Conservation (phyloP, 2,329 filamentous ascomycete genomes). For the Pseudogymnoascus sp. region DNA sequence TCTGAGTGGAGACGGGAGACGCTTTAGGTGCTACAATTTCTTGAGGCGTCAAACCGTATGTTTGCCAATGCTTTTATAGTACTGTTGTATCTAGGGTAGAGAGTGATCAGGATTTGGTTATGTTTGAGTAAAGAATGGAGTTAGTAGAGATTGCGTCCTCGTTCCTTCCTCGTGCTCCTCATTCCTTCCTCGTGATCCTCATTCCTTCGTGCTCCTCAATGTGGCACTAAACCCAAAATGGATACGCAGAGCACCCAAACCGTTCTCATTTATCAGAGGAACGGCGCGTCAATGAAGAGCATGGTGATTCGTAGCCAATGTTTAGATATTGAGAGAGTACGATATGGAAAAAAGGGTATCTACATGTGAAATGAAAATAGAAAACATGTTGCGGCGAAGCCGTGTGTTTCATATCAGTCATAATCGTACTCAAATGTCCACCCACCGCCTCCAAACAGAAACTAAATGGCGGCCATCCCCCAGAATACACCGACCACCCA, state of each 20-base stretch:
- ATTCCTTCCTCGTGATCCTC: background rate
- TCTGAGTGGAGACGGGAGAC: background rate
- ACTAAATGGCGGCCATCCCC: background rate
- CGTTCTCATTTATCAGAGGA: background rate
- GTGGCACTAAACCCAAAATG: background rate
- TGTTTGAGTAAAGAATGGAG: background rate
- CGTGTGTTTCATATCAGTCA: slow-evolving; percentile 3
- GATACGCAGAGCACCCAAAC: background rate
- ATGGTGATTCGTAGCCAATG: background rate
- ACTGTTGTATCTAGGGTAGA: background rate
- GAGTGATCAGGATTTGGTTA: background rate
- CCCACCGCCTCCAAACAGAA: background rate
- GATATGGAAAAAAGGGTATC: slow-evolving; percentile 2
- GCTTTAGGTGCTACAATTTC: background rate
- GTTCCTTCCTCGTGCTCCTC: background rate
- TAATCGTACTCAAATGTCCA: background rate
- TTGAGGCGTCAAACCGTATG: background rate
- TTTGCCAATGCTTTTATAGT: background rate
- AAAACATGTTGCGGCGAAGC: background rate
- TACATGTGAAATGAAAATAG: slow-evolving; percentile 4
- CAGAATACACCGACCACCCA: background rate
- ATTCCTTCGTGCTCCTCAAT: background rate
- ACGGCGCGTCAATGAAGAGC: background rate
- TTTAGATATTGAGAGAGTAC: slow-evolving; percentile 2
- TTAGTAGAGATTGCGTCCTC: background rate